These are phyloP conservation scores for Ceratocystis smalleyi DNA, from an alignment of 2,329 filamentous ascomycete genomes.

Conservation along the genomic window DNA sequence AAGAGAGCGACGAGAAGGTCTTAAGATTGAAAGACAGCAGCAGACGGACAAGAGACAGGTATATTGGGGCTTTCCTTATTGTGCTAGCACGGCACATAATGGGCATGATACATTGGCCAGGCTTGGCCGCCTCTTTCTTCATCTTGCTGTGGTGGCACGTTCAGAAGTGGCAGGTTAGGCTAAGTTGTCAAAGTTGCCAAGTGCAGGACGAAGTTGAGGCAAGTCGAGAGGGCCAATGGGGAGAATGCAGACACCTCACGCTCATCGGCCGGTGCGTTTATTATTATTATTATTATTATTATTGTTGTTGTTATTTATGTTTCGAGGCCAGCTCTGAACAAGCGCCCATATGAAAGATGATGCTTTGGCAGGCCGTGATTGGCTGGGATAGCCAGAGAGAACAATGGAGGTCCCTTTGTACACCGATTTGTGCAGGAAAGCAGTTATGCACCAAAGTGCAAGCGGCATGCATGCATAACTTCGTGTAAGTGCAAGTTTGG, in stretches of 20 bases:
- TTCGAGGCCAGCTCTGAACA: background rate
- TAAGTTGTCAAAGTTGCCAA: background rate
- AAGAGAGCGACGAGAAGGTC: background rate
- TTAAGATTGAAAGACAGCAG: background rate
- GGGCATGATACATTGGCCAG: background rate
- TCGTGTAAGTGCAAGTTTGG: background rate
- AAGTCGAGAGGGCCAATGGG: background rate
- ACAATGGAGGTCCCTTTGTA: background rate
- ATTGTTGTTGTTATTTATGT: background rate
- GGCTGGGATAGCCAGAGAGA: background rate
- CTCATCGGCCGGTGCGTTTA: too few relatives aligned
- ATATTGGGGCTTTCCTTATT: too few relatives aligned
- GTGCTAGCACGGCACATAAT: background rate
- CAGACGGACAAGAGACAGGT: background rate
- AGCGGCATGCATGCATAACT: background rate
- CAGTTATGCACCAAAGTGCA: too few relatives aligned
- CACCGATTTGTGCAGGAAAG: background rate
- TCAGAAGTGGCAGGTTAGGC: background rate
- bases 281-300: background rate
- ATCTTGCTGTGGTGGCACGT: background rate
- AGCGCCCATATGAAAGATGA: background rate
- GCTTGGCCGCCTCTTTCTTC: background rate
- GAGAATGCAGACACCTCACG: background rate
- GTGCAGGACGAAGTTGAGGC: background rate
- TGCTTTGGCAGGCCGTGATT: background rate